Conservation (phyloP, 176 grass and related monocot genomes). For the Guadua angustifolia region DNA sequence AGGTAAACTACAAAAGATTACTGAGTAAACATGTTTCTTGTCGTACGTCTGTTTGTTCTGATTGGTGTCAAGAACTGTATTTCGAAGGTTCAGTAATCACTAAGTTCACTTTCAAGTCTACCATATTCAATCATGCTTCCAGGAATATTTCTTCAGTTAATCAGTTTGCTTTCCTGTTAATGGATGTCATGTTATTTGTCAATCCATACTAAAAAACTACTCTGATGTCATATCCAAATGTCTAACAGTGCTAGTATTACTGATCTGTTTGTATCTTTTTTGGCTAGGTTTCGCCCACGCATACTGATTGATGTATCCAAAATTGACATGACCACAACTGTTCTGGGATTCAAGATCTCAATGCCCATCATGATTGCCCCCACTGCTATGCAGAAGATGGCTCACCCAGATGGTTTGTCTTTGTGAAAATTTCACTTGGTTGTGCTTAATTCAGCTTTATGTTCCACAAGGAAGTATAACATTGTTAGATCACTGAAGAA, state of each 20-base stretch:
- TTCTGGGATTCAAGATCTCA: conserved; percentile 94
- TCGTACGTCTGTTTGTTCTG: not conserved
- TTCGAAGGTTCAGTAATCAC: not conserved
- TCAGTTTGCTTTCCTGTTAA: not conserved
- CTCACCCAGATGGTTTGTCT: conserved; percentile 82
- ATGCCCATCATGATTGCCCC: conserved; percentile 98
- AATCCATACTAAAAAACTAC: not conserved
- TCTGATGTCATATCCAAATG: not conserved
- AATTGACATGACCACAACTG: conserved; percentile 84
- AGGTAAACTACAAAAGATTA: not conserved
- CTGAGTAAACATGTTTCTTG: not conserved
- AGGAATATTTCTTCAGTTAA: not conserved
- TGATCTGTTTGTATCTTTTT: conserved; percentile 19
- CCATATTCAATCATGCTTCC: not conserved
- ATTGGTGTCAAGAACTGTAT: not conserved
- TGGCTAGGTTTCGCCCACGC: conserved; percentile 85
- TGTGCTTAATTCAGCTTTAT: not conserved
- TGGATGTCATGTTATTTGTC: not conserved
- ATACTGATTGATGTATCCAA: conserved; percentile 93
- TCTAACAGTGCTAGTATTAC: not conserved
- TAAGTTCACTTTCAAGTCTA: not conserved
- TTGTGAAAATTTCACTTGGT: not conserved
- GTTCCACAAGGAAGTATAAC: not conserved
- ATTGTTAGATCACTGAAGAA: not conserved
- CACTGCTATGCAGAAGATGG: conserved; percentile 96